phyloP scores from a whole-genome alignment of 768 basidiomycete species.

The Artomyces pyxidatus region DNA sequence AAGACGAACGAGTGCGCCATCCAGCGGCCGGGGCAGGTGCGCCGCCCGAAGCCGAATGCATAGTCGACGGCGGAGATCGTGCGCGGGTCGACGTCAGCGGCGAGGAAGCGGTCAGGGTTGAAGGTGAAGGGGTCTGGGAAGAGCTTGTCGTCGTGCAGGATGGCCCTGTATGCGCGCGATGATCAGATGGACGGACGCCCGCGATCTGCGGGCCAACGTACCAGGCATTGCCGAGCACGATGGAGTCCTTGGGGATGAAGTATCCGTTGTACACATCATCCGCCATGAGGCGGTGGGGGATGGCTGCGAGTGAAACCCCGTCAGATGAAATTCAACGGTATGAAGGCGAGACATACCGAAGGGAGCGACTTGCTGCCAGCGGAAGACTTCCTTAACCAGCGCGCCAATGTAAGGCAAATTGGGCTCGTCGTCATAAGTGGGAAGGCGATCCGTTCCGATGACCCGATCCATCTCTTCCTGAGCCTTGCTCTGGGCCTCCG shows the following conservation, averaged over 20 bases:
- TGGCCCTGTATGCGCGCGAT: slow-evolving; percentile 8
- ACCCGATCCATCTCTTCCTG: slow-evolving; percentile 23
- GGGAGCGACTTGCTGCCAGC: slow-evolving; percentile 19
- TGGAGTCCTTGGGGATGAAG: slow-evolving; percentile 17
- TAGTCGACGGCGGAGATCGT: slow-evolving; percentile 8
- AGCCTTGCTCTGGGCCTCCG: slow-evolving; percentile 13
- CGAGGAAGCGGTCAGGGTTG: slow-evolving; percentile 23
- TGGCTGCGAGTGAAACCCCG: slow-evolving; percentile 4
- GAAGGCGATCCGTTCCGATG: slow-evolving; percentile 19
- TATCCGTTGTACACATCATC: slow-evolving; percentile 21
- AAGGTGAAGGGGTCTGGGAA: slow-evolving; percentile 23
- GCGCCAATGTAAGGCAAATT: slow-evolving; percentile 19
- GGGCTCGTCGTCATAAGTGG: slow-evolving; percentile 17
- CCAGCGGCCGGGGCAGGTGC: slow-evolving; percentile 18
- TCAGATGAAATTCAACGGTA: background rate
- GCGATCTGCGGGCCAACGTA: background rate
- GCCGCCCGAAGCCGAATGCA: slow-evolving; percentile 19
- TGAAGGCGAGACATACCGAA: slow-evolving; percentile 5
- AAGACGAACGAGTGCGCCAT: slow-evolving; percentile 15
- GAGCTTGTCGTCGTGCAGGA: slow-evolving; percentile 21
- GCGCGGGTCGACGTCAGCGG: slow-evolving; percentile 7
- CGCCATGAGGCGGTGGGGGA: slow-evolving; percentile 16
- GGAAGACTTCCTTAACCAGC: slow-evolving; percentile 17
- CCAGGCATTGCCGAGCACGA: slow-evolving; percentile 16
- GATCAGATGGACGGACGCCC: no score